Conservation (phyloP, 2,329 filamentous ascomycete species). For the Diaporthe velutina region DNA sequence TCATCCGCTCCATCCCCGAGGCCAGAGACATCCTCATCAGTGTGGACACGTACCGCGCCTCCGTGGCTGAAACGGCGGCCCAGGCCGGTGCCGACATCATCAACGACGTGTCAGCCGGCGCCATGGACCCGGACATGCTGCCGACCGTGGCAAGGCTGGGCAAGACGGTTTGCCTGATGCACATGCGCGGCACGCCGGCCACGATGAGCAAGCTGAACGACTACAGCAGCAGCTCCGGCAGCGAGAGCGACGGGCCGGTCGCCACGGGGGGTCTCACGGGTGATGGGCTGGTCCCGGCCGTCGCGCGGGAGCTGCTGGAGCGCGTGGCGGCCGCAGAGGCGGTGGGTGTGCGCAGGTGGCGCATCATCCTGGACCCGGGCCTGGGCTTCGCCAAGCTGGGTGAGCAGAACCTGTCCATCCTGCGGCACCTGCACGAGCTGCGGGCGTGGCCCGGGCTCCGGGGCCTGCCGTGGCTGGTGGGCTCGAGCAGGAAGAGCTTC, state of each 20-base stretch:
- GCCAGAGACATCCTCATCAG: constrained; percentile 78
- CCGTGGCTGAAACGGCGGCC: constrained; percentile 83
- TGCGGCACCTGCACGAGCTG: constrained; percentile 76
- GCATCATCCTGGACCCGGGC: constrained; percentile 93
- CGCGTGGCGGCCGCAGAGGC: constrained; percentile 81
- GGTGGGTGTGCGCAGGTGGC: constrained; percentile 90
- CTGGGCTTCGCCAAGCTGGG: constrained; percentile 92
- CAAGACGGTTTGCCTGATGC: constrained; percentile 86
- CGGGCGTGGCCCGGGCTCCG: constrained; percentile 73
- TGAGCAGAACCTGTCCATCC: constrained; percentile 84
- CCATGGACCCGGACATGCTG: constrained; percentile 85
- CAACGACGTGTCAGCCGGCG: constrained; percentile 92
- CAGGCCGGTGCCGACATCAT: constrained; percentile 88
- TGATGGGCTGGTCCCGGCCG: constrained; percentile 72
- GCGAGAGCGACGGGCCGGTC: constrained; percentile 55
- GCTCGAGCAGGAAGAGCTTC: constrained; percentile 90
- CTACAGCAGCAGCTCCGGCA: constrained; percentile 79
- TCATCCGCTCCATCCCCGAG: constrained; percentile 77
- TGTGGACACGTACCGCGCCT: constrained; percentile 91
- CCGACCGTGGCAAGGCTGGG: constrained; percentile 81
- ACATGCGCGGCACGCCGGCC: constrained; percentile 89
- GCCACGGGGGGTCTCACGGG: not conserved
- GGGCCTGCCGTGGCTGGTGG: constrained; percentile 88
- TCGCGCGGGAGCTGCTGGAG: constrained; percentile 76
- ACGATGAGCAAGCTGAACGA: constrained; percentile 80